Evolutionary conservation across 108 stramenopile species (phyloP), one percentile per base, ranked within the genome.

Genomic region (Nitzschia sp.): DNA sequence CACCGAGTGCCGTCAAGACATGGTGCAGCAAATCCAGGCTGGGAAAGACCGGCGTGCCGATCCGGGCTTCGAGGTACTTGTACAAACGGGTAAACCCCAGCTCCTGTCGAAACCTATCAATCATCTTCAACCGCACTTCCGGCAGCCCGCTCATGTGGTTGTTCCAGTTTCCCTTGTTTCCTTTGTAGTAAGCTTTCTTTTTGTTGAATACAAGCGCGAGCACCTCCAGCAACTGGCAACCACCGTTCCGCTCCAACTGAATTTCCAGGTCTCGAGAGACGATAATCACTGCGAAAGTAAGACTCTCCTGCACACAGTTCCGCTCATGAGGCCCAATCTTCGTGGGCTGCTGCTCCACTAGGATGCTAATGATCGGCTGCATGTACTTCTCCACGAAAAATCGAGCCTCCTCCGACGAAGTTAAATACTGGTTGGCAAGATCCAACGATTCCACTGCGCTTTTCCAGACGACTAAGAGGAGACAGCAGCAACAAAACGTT

Each of bases 371-470:
- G 54, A 96, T 86, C 45, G 82, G 82, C 5, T 53, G 49, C 87
- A 95, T 90, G 71, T 87, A 86, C 42, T 60, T 63, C 46, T 93
- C 84, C 8, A 85, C 82, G 80, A 95, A 95, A 31, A 35, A 26
- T 3, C 88, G 84, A 9, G 89, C 89, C 24, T 81, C 83, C 19
- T 64, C 46, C 26, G 36, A 47, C 0, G 71, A 48, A 21, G 38
- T n/a, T 1, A 80, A 66, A 64, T 78, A 70, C 30, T 72, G 71
- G 24, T 70, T 38, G 1, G 83, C 85, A 30, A 51, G 38, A 47
- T 86, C 81, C 36, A 95, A 75, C 32, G 90, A 89, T 31, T 92
- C 87, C 9, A 92, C 93, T 18, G 90, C 90, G 61, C 81, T 85
- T 51, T 72, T 79, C 90, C 90, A 95, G 18, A 95, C 85, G 19